Base-by-base conservation (phyloP, 2,329 filamentous ascomycete genomes). In the Didymellaceae sp. region DNA sequence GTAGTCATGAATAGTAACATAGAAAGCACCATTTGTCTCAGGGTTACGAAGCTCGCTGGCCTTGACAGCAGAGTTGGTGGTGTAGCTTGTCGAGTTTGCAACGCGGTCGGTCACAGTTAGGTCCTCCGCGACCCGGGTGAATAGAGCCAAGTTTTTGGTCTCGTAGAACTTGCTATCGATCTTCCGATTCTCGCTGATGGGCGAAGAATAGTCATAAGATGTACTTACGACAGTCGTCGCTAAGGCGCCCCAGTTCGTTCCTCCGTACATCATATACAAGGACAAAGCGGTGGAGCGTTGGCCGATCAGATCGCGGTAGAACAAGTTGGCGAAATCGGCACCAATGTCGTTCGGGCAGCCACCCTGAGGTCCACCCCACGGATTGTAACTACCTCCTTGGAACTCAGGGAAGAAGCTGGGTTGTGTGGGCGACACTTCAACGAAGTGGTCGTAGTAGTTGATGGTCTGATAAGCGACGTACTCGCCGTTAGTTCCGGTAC, bases 261-360 rank as follows among this genome's bases (percentile, higher is more conserved):
- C 85, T 4, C 85, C 85, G 43, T 80, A 87, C 42, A 85, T 71
- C 83, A 87, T 87, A 63, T 87, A 87, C 2, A 87, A 67, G 22
- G 79, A 85, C 45, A 86, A 78, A 0, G 82, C 82, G 0, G 82
- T 84, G 3, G 86, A 78, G 1, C 81, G 75, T 58, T 87, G 81
- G 20, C 77, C 82, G 20, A 87, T 80, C 44, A 86, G 78, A 61
- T 86, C 80, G 9, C 83, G 77, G 65, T 87, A 87, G 70, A 85
- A 87, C 4, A 87, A 65, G 48, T 86, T 86, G 1, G 81, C 84
- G 57, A 84, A 87, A 37, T 85, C 80, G 0, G 80, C 75, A 1
- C 81, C 81, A 14, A 81, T 83, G 33, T 84, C 79, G 2, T 70
- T 71, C 0, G 78, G 75, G 34, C 82, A 85, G 3, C 80, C 80